phyloP scores from a whole-genome alignment of 2,329 filamentous ascomycete genomes.

The Monilinia fructicola region DNA sequence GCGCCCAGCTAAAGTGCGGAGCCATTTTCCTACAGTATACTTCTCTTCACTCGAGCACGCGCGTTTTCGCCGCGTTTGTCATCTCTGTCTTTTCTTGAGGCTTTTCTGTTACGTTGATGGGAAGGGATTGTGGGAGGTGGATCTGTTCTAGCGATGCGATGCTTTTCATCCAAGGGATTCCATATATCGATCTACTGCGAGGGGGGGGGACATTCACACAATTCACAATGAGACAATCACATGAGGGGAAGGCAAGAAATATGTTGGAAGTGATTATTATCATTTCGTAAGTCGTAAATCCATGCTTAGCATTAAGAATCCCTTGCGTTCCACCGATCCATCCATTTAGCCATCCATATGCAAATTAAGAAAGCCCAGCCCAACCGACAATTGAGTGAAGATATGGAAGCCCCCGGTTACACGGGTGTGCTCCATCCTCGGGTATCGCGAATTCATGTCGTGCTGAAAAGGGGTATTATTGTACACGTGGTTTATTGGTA shows the following conservation, averaged over 20 bases:
- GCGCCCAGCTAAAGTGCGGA: too few relatives aligned
- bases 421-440: slow-evolving; percentile 16
- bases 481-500: slow-evolving; percentile 36
- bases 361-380: background rate
- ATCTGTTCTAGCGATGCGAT: too few relatives aligned
- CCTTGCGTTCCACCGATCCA: background rate
- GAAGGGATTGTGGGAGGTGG: too few relatives aligned
- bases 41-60: too few relatives aligned
- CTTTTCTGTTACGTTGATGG: too few relatives aligned
- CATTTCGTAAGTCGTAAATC: slow-evolving; percentile 13
- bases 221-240: background rate
- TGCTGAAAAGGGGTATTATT: background rate
- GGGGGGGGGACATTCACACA: too few relatives aligned
- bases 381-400: slow-evolving; percentile 13
- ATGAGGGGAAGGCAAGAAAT: background rate
- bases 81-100: too few relatives aligned
- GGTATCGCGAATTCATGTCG: slow-evolving; percentile 17
- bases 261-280: slow-evolving; percentile 4
- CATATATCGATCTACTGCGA: too few relatives aligned
- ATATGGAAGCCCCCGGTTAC: slow-evolving; percentile 8
- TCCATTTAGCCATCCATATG: slow-evolving; percentile 8
- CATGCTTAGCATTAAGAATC: background rate
- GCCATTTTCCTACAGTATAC: too few relatives aligned
- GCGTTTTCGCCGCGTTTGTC: too few relatives aligned
- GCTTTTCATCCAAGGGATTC: too few relatives aligned